A percentile compares a stretch with the other conserved stretches of the same genome.
These are phyloP conservation scores for Porpolomopsis calyptriformis DNA, from an alignment of 768 basidiomycete species.

Conservation along the genomic window DNA sequence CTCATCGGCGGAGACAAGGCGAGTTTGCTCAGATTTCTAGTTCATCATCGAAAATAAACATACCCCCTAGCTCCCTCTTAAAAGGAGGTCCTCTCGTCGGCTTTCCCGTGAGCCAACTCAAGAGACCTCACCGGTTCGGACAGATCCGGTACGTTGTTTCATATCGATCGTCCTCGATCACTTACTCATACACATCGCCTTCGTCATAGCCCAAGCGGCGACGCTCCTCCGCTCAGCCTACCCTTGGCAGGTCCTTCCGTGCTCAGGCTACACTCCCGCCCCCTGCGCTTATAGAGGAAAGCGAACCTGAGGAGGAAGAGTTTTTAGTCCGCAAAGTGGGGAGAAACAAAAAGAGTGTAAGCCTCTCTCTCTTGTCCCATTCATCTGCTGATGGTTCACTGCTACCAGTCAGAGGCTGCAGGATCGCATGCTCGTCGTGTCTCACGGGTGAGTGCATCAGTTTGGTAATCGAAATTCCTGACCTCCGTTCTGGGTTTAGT, in stretches of 20 bases:
- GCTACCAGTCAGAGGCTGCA: constrained; percentile 35
- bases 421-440: constrained; percentile 44
- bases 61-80: constrained; percentile 13
- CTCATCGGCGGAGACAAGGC: constrained; percentile 46
- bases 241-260: constrained; percentile 40
- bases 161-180: constrained; percentile 11
- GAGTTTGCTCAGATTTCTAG: constrained; percentile 7
- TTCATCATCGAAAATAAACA: constrained; percentile 2
- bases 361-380: neutral
- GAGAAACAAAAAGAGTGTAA: constrained; percentile 48
- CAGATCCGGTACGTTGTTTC: constrained; percentile 45
- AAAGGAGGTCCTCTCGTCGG: constrained; percentile 53
- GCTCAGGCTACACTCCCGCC: constrained; percentile 29
- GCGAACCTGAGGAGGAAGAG: constrained; percentile 64
- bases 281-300: constrained; percentile 55
- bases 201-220: constrained; percentile 64
- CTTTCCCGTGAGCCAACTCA: constrained; percentile 46
- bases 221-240: constrained; percentile 70
- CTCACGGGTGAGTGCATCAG: constrained; percentile 30
- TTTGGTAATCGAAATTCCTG: constrained; percentile 6
- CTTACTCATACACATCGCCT: constrained; percentile 1
- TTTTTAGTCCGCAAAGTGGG: constrained; percentile 49
- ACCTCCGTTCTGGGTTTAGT: constrained; percentile 7
- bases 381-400: constrained; percentile 2
- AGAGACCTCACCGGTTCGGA: constrained; percentile 29